Evolutionary conservation across 2,329 filamentous ascomycete species (phyloP).

Genomic region (Shiraia sp.): DNA sequence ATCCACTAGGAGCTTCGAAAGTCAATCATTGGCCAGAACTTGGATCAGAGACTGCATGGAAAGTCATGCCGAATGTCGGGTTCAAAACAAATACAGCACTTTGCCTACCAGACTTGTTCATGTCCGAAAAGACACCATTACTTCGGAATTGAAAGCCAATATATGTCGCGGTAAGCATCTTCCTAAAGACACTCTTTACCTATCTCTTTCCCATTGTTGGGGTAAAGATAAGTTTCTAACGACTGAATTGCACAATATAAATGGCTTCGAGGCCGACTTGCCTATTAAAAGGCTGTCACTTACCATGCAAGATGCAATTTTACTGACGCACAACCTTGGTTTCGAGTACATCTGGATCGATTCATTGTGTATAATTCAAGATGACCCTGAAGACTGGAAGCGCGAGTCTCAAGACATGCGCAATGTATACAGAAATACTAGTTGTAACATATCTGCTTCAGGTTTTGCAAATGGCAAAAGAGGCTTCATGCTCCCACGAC

Average conservation of each 20-base stretch:
- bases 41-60: too few relatives aligned
- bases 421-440: constrained; percentile 4
- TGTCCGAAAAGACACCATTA: too few relatives aligned
- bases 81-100: not conserved
- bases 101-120: constrained; percentile 4
- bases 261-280: not conserved
- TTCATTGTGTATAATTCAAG: too few relatives aligned
- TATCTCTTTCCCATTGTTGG: constrained; percentile 7
- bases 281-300: too few relatives aligned
- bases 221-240: constrained; percentile 1
- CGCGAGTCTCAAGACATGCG: constrained; percentile 7
- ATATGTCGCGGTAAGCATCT: too few relatives aligned
- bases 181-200: not conserved
- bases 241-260: not conserved
- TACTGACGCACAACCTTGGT: not conserved
- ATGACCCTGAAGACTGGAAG: constrained; percentile 9
- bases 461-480: constrained; percentile 1
- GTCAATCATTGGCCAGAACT: too few relatives aligned
- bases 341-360: constrained; percentile 6
- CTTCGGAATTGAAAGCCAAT: too few relatives aligned
- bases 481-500: constrained; percentile 1
- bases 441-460: constrained; percentile 7
- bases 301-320: too few relatives aligned
- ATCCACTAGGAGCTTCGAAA: too few relatives aligned
- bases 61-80: not conserved